phyloP scores from a whole-genome alignment of 495 filamentous ascomycete species.

The Usnea hakonensis region DNA sequence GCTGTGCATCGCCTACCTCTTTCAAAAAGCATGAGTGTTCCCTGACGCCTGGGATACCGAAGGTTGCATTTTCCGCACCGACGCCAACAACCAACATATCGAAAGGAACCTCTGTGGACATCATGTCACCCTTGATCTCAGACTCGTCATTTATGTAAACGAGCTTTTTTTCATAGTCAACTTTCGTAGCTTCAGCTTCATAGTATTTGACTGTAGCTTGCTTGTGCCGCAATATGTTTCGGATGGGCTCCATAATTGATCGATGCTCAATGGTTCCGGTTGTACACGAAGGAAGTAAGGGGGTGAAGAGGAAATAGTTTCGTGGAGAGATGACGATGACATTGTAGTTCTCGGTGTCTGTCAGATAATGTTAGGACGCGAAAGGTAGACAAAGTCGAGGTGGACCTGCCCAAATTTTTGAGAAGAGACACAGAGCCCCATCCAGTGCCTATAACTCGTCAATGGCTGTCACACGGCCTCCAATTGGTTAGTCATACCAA shows the following conservation, averaged over 20 bases:
- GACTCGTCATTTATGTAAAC: slow-evolving; percentile 86
- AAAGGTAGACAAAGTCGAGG: not conserved
- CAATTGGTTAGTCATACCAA: slow-evolving; percentile 54
- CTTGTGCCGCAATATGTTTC: slow-evolving; percentile 90
- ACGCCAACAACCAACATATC: slow-evolving; percentile 98
- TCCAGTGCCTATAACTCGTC: slow-evolving; percentile 61
- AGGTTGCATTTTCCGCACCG: slow-evolving; percentile 96
- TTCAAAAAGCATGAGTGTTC: slow-evolving; percentile 98
- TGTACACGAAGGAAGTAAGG: slow-evolving; percentile 91
- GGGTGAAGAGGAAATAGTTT: slow-evolving; percentile 99
- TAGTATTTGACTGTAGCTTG: slow-evolving; percentile 87
- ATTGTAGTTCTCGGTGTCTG: slow-evolving; percentile 95
- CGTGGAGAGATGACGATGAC: slow-evolving; percentile 90
- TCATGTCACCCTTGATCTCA: slow-evolving; percentile 78
- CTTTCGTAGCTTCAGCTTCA: slow-evolving; percentile 95
- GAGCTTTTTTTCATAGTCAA: slow-evolving; percentile 85
- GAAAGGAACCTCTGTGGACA: slow-evolving; percentile 84
- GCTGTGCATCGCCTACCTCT: slow-evolving; percentile 91
- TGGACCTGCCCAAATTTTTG: slow-evolving; percentile 48
- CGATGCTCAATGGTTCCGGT: slow-evolving; percentile 97
- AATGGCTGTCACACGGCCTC: slow-evolving; percentile 6
- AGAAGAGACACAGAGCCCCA: slow-evolving; percentile 96
- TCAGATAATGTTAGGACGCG: not conserved
- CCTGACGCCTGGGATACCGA: slow-evolving; percentile 90
- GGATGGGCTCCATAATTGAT: slow-evolving; percentile 98